Conservation (phyloP, 2,329 filamentous ascomycete species). For the Penicillium sp. region DNA sequence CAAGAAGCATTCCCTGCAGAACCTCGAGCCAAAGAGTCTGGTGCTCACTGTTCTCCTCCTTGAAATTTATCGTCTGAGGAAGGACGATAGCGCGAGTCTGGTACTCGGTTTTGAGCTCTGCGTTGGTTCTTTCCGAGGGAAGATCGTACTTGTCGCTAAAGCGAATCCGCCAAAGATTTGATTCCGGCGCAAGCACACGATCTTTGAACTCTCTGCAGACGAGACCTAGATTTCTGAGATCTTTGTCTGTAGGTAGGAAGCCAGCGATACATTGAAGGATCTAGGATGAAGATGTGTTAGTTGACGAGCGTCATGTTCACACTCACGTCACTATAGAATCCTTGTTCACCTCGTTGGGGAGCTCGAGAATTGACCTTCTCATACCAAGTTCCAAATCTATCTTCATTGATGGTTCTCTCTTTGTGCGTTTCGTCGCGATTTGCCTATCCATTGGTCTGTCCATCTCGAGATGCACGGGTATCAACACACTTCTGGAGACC, state of each 20-base stretch:
- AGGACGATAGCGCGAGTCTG: constrained; percentile 42
- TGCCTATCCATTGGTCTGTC: neutral
- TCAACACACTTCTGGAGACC: neutral
- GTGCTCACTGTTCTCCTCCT: constrained; percentile 27
- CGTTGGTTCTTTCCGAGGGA: constrained; percentile 22
- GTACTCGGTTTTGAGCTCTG: constrained; percentile 40
- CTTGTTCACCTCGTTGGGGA: constrained; percentile 25
- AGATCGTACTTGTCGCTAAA: constrained; percentile 42
- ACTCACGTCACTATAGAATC: neutral
- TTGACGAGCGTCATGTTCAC: neutral
- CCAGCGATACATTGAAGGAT: constrained; percentile 39
- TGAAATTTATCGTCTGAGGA: constrained; percentile 33
- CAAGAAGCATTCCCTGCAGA: constrained; percentile 36
- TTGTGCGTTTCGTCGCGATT: neutral
- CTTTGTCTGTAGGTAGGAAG: constrained; percentile 35
- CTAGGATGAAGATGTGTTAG: constrained; percentile 20
- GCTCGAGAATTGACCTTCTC: constrained; percentile 13
- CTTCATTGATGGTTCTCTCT: too few relatives aligned
- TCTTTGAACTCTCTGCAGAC: constrained; percentile 32
- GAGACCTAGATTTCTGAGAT: constrained; percentile 36
- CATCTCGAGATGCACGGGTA: neutral
- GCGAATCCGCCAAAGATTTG: constrained; percentile 40
- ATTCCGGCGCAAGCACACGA: constrained; percentile 32
- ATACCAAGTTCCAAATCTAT: too few relatives aligned
- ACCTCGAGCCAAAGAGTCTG: constrained; percentile 39